phyloP scores from a whole-genome alignment of 768 basidiomycete genomes.

The Cyclocybe aegerita region DNA sequence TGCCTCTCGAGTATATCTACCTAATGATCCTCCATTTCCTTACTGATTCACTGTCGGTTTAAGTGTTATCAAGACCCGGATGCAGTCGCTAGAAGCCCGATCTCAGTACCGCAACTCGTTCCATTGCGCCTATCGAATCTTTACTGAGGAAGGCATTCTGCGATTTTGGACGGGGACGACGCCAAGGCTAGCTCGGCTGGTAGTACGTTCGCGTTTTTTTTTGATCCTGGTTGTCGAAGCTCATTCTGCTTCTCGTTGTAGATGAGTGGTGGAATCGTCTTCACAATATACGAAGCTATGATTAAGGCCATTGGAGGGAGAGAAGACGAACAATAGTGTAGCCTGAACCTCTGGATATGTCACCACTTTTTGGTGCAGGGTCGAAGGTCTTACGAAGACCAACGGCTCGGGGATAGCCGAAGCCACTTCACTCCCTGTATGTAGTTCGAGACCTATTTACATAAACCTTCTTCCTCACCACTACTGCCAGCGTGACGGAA shows the following conservation, averaged over 20 bases:
- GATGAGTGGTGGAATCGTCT: conserved; percentile 92
- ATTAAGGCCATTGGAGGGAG: conserved; percentile 43
- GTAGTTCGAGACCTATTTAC: no score
- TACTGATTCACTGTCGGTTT: conserved; percentile 60
- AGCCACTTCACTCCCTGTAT: no score
- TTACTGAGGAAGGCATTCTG: conserved; percentile 89
- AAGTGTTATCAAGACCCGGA: conserved; percentile 96
- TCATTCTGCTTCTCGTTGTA: conserved; percentile 26
- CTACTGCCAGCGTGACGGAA: no score
- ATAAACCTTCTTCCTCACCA: no score
- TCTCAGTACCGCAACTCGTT: conserved; percentile 89
- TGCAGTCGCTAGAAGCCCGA: conserved; percentile 89
- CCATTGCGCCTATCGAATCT: conserved; percentile 93
- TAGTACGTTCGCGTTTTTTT: conserved; percentile 49
- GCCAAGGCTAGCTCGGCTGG: conserved; percentile 79
- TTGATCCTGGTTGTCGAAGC: background rate
- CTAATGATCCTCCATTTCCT: background rate
- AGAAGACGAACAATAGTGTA: conserved; percentile 6
- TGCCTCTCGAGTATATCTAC: conserved; percentile 72
- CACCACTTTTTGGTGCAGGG: no score
- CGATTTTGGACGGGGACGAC: conserved; percentile 98
- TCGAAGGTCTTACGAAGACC: no score
- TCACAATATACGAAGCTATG: conserved; percentile 87
- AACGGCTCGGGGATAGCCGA: no score
- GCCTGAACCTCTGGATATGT: background rate